These are phyloP conservation scores for Arthrinium puccinioides DNA, from an alignment of 2,329 filamentous ascomycete genomes.

Conservation along the genomic window DNA sequence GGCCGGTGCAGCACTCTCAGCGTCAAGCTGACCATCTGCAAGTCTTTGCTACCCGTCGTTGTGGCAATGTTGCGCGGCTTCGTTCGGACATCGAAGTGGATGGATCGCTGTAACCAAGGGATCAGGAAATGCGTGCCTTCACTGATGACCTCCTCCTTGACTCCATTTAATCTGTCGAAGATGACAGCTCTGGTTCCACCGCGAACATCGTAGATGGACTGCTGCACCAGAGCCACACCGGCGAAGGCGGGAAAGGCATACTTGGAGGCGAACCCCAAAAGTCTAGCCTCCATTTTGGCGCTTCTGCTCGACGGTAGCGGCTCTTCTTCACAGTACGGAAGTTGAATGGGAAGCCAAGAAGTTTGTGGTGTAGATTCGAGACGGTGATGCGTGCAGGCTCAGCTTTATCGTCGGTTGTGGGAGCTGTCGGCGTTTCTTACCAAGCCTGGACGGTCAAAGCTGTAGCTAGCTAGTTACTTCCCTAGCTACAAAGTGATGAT, in stretches of 20 bases:
- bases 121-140: slow-evolving; percentile 96
- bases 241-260: slow-evolving; percentile 67
- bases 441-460: too few relatives aligned
- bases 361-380: neutral
- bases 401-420: too few relatives aligned
- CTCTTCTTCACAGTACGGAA: too few relatives aligned
- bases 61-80: slow-evolving; percentile 97
- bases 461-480: too few relatives aligned
- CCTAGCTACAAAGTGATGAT: too few relatives aligned
- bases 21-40: slow-evolving; percentile 99
- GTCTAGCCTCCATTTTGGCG: slow-evolving; percentile 37
- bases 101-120: slow-evolving; percentile 90
- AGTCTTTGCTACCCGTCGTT: slow-evolving; percentile 94
- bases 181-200: slow-evolving; percentile 93
- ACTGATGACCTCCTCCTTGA: slow-evolving; percentile 86
- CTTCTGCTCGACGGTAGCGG: too few relatives aligned
- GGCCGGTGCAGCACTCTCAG: slow-evolving; percentile 91
- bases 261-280: slow-evolving; percentile 56
- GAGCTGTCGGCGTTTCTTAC: too few relatives aligned
- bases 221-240: slow-evolving; percentile 60
- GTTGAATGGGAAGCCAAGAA: neutral
- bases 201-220: slow-evolving; percentile 93
- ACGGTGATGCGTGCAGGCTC: too few relatives aligned
- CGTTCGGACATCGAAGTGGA: slow-evolving; percentile 95
- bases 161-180: slow-evolving; percentile 88